Percentiles rank a stretch among this genome's conserved stretches.
These are phyloP conservation scores for Diplotaxis tenuifolia DNA, from an alignment of 345 rosid species.

Conservation along the genomic window DNA sequence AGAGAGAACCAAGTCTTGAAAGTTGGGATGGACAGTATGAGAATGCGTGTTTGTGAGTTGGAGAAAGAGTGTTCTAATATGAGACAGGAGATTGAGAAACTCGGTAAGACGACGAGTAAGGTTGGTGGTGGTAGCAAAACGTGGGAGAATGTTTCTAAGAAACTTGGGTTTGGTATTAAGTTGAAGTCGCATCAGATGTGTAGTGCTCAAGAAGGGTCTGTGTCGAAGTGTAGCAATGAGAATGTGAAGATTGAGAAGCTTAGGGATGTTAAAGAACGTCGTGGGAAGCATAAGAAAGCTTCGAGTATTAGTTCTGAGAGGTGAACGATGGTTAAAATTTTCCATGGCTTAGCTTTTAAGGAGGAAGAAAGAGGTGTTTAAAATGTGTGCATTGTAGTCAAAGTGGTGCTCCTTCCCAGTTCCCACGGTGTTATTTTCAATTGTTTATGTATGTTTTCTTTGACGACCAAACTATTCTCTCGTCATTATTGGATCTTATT, in stretches of 20 bases:
- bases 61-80: slow-evolving; percentile 76
- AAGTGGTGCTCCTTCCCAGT: not conserved
- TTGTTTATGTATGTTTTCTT: not conserved
- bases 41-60: slow-evolving; percentile 84
- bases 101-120: slow-evolving; percentile 42
- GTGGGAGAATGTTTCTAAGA: slow-evolving; percentile 63
- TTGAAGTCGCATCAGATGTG: not conserved
- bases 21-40: slow-evolving; percentile 97
- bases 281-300: not conserved
- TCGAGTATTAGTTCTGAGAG: not conserved
- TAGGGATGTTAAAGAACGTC: not conserved
- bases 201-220: not conserved
- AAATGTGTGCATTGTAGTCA: not conserved
- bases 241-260: not conserved
- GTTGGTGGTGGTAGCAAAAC: slow-evolving; percentile 39
- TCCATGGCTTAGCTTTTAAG: not conserved
- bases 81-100: slow-evolving; percentile 93
- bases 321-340: not conserved
- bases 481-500: not conserved
- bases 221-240: not conserved
- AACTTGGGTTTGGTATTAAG: slow-evolving; percentile 54
- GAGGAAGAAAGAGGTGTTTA: not conserved
- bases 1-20: slow-evolving; percentile 95
- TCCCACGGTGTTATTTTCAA: not conserved
- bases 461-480: not conserved